phyloP scores from a whole-genome alignment of 129 eudicot genomes.

The Chrysanthemum seticuspe region DNA sequence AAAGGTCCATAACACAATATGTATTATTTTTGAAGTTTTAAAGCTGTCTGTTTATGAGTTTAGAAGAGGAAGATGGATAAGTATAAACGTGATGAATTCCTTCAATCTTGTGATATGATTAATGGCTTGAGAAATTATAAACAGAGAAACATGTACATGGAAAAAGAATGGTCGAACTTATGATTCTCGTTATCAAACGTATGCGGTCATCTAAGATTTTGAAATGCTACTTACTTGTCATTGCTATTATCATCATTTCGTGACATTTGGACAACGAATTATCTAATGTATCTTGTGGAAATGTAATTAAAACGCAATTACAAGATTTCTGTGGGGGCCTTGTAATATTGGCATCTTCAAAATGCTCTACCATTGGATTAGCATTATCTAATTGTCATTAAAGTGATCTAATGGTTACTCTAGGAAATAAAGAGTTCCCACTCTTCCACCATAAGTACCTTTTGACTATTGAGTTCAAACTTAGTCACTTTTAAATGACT shows the following conservation, averaged over 20 bases:
- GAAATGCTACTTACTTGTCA: neutral
- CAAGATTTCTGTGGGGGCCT: too few relatives aligned
- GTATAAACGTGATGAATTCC: neutral
- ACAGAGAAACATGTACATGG: neutral
- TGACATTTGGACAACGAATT: too few relatives aligned
- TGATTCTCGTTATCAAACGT: neutral
- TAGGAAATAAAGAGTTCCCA: neutral
- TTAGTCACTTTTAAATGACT: neutral
- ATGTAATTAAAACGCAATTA: too few relatives aligned
- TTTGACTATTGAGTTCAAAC: neutral
- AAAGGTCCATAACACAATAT: neutral
- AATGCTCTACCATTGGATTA: too few relatives aligned
- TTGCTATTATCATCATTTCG: too few relatives aligned
- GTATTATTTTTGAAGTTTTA: neutral
- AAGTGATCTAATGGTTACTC: neutral
- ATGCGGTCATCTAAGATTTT: neutral
- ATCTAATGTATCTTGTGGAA: too few relatives aligned
- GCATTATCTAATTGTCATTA: neutral
- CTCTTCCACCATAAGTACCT: neutral
- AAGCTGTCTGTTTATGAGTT: neutral
- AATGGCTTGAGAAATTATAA: neutral
- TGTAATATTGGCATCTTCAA: too few relatives aligned
- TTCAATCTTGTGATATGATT: slow-evolving; percentile 1
- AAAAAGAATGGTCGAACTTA: neutral
- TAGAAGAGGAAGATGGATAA: neutral